Conservation (phyloP, 2,329 filamentous ascomycete species). For the Drechslerella dactyloides region DNA sequence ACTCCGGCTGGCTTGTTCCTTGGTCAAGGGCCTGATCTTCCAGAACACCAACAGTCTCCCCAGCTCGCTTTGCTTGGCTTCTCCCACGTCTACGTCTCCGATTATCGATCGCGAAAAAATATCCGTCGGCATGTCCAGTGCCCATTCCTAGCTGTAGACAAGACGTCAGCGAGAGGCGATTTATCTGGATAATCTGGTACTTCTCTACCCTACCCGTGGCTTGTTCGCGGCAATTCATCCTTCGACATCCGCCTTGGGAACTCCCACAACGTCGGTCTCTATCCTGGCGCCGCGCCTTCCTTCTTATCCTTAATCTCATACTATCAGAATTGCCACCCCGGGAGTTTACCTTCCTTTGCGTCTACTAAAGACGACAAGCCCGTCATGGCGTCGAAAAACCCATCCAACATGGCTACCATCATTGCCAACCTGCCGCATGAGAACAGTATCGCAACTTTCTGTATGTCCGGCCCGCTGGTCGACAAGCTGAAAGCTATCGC, state of each 20-base stretch:
- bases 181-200: conserved; percentile 23
- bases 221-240: conserved; percentile 36
- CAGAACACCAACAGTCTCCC: conserved; percentile 35
- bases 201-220: conserved; percentile 21
- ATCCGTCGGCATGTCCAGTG: conserved; percentile 40
- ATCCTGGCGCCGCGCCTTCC: conserved; percentile 25
- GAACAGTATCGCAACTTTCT: conserved; percentile 52
- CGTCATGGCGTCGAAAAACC: conserved; percentile 45
- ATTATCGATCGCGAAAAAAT: conserved; percentile 34
- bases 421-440: conserved; percentile 48
- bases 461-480: conserved; percentile 48
- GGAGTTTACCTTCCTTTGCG: conserved; percentile 21
- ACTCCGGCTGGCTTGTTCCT: conserved; percentile 50
- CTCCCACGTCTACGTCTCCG: conserved; percentile 39
- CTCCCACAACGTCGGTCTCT: conserved; percentile 15
- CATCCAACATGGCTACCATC: conserved; percentile 37
- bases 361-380: conserved; percentile 38
- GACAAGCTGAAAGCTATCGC: conserved; percentile 51
- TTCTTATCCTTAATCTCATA: conserved; percentile 25
- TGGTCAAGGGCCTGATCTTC: conserved; percentile 44
- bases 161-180: conserved; percentile 26
- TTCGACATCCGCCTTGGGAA: conserved; percentile 42
- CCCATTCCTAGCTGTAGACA: conserved; percentile 25
- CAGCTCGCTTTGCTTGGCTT: conserved; percentile 28
- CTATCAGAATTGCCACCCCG: conserved; percentile 38